These are phyloP conservation scores for Beta lomatogona DNA, from an alignment of 179 eudicot genomes.

Conservation along the genomic window DNA sequence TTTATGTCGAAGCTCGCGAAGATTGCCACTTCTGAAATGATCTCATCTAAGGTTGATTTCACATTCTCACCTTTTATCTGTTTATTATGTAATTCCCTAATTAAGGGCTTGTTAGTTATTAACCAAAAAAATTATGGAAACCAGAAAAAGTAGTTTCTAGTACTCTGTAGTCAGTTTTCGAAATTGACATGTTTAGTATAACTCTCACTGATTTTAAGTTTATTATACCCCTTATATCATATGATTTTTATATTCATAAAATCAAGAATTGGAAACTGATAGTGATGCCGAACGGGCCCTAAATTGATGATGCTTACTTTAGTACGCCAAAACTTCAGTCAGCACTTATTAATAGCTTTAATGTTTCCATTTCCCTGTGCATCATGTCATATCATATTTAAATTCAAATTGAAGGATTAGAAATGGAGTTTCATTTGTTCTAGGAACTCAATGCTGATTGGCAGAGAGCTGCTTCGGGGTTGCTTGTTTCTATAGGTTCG, in stretches of 20 bases:
- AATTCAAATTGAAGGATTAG: neutral
- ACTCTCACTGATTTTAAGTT: too few species aligned
- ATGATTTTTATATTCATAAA: neutral
- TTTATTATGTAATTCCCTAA: neutral
- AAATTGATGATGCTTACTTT: neutral
- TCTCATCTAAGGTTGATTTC: constrained; percentile 74
- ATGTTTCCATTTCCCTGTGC: neutral
- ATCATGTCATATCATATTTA: neutral
- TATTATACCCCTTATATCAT: too few species aligned
- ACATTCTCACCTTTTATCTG: neutral
- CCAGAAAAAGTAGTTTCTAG: too few species aligned
- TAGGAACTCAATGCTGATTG: constrained; percentile 91
- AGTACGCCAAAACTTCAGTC: too few species aligned
- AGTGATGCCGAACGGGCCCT: too few species aligned
- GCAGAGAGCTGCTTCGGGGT: constrained; percentile 89
- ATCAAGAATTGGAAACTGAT: too few species aligned
- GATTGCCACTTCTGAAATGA: constrained; percentile 79
- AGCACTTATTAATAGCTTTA: too few species aligned
- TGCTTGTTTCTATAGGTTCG: constrained; percentile 91
- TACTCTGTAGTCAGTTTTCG: too few species aligned
- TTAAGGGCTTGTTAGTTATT: neutral
- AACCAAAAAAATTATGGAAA: too few species aligned
- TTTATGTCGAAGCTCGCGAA: constrained; percentile 85
- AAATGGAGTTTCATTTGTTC: constrained; percentile 19
- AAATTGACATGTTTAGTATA: too few species aligned